Evolutionary conservation across 345 rosid genomes (phyloP).

Genomic region (Hibiscus syriacus): DNA sequence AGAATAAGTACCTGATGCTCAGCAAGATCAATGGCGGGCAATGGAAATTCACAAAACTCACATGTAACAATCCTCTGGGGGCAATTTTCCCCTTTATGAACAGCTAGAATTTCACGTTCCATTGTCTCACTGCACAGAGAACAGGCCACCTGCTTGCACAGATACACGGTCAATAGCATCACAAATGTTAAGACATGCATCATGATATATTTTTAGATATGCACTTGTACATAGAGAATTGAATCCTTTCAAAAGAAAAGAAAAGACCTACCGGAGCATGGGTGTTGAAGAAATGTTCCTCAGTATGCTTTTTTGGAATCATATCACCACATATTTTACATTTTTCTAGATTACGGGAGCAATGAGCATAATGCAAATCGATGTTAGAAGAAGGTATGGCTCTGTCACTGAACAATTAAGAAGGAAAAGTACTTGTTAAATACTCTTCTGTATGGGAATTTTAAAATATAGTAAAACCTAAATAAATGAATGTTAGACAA

Average conservation of each 20-base stretch:
- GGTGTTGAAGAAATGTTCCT: constrained; percentile 77
- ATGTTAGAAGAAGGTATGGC: constrained; percentile 73
- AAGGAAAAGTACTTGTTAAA: constrained; percentile 4
- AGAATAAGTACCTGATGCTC: constrained; percentile 84
- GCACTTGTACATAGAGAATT: neutral
- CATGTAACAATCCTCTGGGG: constrained; percentile 92
- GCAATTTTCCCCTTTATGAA: constrained; percentile 79
- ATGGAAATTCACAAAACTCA: constrained; percentile 90
- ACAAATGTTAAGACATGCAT: neutral
- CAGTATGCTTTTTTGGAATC: constrained; percentile 79
- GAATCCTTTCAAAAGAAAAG: neutral
- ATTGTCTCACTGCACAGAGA: constrained; percentile 82
- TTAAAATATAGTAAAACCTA: neutral
- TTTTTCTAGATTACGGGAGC: constrained; percentile 84
- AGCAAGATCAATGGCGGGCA: constrained; percentile 85
- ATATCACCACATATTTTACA: constrained; percentile 93
- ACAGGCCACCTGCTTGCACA: constrained; percentile 68
- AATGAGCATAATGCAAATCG: constrained; percentile 85
- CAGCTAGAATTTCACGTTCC: constrained; percentile 72
- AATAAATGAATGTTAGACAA: neutral
- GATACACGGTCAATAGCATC: constrained; percentile 4
- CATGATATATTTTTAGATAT: neutral
- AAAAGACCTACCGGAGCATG: constrained; percentile 81
- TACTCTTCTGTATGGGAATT: neutral
- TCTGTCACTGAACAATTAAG: constrained; percentile 55